Base-by-base conservation (phyloP, 2,329 filamentous ascomycete species). In the Cladophialophora immunda region DNA sequence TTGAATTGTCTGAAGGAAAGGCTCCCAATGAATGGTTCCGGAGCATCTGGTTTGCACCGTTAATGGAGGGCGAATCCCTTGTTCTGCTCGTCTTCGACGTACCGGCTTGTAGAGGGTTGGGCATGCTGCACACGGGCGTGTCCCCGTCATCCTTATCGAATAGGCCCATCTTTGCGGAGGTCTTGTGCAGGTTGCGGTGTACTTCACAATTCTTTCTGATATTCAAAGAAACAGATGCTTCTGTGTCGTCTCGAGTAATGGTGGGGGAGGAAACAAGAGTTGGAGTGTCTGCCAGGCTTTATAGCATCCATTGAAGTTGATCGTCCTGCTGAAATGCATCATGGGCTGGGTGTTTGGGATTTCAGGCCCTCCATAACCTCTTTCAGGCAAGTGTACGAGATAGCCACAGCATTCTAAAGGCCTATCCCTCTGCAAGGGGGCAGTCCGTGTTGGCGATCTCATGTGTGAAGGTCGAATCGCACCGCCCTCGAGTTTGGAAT, bases 1-100 rank as follows among this genome's bases (percentile, higher is more conserved):
- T 79, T 81, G 58, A 81, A 75, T 17, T 73, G 67, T 63, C 76
- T 68, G 66, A 77, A 77, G 8, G 73, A 71, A n/a, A 73, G 62
- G 19, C 69, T 69, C 11, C 73, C 73, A 9, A 76, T 75, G 13
- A 67, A 63, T n/a, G 65, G 65, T 2, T 58, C 34, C 11, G 55
- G 34, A 15, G 62, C 62, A 53, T 64, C 62, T 62, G 22, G 4
- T 45, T 17, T 7, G 19, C 34, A 30, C 9, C 32, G 59, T 62
- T 22, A 62, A 17, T 38, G 7, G 25, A 25, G 15, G 4, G 47
- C 15, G 1, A 11, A 11, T 54, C 38, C n/a, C 9, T 34, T 15
- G 58, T 2, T 32, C 15, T 17, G 29, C 9, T 38, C 13, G 27
- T 34, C 27, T 30, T 25, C 45, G 54, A 55, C 53, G 6, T 61